Conservation (phyloP, 345 rosid genomes). For the Mallotus nudiflorus region DNA sequence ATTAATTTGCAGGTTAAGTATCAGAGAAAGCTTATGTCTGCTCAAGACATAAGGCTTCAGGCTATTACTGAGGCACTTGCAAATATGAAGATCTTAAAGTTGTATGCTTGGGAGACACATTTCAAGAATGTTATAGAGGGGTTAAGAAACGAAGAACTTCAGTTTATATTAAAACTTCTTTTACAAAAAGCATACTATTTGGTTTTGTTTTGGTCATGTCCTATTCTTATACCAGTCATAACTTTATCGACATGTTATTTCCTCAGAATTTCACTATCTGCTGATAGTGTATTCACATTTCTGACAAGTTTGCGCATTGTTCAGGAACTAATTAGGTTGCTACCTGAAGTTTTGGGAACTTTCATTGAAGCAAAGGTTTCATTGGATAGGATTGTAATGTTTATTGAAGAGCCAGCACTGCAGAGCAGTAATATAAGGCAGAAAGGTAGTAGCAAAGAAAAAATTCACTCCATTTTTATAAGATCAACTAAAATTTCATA, state of each 20-base stretch:
- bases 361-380: constrained; percentile 57
- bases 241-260: constrained; percentile 52
- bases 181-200: constrained; percentile 32
- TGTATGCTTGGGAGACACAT: constrained; percentile 59
- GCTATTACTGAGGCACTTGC: constrained; percentile 41
- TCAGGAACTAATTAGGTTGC: constrained; percentile 45
- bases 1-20: constrained; percentile 39
- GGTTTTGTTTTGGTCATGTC: constrained; percentile 45
- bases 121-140: constrained; percentile 42
- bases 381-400: constrained; percentile 34
- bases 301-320: constrained; percentile 44
- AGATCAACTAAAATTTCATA: constrained; percentile 43
- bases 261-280: constrained; percentile 37
- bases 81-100: constrained; percentile 51
- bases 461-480: constrained; percentile 31
- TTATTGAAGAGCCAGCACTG: constrained; percentile 50
- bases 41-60: constrained; percentile 45
- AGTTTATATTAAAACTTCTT: constrained; percentile 29
- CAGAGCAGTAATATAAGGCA: constrained; percentile 25
- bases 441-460: constrained; percentile 9
- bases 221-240: constrained; percentile 35
- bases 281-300: constrained; percentile 51
- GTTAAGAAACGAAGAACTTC: constrained; percentile 41
- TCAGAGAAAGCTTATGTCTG: constrained; percentile 41
- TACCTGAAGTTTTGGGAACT: constrained; percentile 44